phyloP scores from a whole-genome alignment of 2,329 filamentous ascomycete species.

The Pestalotiopsis sp. region DNA sequence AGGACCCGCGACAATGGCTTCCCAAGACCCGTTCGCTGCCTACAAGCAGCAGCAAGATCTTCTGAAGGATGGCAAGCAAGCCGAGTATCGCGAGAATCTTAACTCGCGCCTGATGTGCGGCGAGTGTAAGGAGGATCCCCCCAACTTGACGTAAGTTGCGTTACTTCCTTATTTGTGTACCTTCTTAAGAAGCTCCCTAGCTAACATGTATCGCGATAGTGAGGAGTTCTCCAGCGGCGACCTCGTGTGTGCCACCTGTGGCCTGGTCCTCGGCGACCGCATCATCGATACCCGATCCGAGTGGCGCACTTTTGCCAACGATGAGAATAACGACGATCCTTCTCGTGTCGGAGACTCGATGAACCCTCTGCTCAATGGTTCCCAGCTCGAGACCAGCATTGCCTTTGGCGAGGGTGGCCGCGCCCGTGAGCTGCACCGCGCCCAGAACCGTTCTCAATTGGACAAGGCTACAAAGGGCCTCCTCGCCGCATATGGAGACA shows the following conservation, averaged over 20 bases:
- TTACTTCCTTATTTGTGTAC: neutral
- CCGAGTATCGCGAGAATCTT: conserved; percentile 76
- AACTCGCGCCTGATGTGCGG: conserved; percentile 84
- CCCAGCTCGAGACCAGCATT: conserved; percentile 87
- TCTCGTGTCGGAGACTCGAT: conserved; percentile 96
- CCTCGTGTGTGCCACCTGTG: conserved; percentile 90
- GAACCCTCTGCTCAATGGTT: conserved; percentile 87
- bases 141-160: conserved; percentile 61
- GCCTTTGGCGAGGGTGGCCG: conserved; percentile 77
- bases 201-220: conserved; percentile 39
- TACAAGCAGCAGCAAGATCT: conserved; percentile 32
- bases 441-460: conserved; percentile 72
- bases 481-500: conserved; percentile 85
- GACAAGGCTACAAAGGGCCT: conserved; percentile 85
- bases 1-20: neutral
- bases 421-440: conserved; percentile 69
- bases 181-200: too few species aligned
- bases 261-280: conserved; percentile 85
- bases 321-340: conserved; percentile 94
- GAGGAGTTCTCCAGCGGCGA: conserved; percentile 94
- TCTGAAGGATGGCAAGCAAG: conserved; percentile 1
- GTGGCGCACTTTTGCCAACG: conserved; percentile 98
- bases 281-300: conserved; percentile 96
- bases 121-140: conserved; percentile 91
- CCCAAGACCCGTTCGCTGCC: conserved; percentile 49